Evolutionary conservation across 495 filamentous ascomycete genomes (phyloP).

Genomic region (Talaromyces ruber): DNA sequence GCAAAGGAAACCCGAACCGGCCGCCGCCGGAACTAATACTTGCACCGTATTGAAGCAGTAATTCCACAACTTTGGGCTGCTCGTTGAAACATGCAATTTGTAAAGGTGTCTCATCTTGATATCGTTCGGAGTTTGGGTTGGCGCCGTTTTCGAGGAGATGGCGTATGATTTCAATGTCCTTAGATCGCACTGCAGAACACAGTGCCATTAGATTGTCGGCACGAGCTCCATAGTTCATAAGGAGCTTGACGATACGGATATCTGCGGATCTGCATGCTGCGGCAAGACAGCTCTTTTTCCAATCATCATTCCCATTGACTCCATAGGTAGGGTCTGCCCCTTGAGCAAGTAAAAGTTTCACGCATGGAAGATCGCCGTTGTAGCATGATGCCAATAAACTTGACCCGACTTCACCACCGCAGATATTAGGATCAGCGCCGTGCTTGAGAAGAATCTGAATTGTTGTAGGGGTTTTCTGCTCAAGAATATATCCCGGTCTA

Average conservation of each 20-base stretch:
- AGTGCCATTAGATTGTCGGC: not conserved
- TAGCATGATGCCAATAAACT: not conserved
- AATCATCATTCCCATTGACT: not conserved
- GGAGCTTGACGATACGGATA: not conserved
- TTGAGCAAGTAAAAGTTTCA: constrained; percentile 9
- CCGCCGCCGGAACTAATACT: not conserved
- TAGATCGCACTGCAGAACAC: not conserved
- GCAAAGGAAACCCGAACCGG: constrained; percentile 6
- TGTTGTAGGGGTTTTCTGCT: constrained; percentile 1
- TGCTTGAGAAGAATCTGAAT: constrained; percentile 14
- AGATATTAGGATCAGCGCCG: constrained; percentile 7
- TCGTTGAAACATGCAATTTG: not conserved
- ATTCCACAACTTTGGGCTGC: not conserved
- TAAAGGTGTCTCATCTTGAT: not conserved
- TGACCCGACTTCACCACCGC: not conserved
- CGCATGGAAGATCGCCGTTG: not conserved
- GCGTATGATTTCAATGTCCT: constrained; percentile 7
- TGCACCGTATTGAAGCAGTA: not conserved
- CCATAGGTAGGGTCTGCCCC: constrained; percentile 14
- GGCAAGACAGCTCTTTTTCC: constrained; percentile 1
- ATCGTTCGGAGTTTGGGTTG: not conserved
- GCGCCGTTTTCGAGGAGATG: constrained; percentile 16
- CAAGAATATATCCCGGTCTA: not conserved
- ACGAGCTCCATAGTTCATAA: not conserved
- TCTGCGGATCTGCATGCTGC: not conserved